A percentile compares a stretch with the other conserved stretches of the same genome.
phyloP scores from a whole-genome alignment of 345 rosid species.

The Brassica nigra region DNA sequence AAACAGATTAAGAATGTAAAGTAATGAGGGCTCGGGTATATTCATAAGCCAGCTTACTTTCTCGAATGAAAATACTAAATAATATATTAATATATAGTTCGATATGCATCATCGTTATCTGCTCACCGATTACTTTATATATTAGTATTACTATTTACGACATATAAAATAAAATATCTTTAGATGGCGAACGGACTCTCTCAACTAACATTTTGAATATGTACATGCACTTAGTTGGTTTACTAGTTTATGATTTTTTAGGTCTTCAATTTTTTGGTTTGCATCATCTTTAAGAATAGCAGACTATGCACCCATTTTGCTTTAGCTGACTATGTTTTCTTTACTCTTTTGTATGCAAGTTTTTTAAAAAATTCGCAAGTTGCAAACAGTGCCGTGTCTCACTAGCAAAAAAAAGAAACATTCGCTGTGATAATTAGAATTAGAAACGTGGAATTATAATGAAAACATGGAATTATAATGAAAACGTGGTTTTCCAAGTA shows the following conservation, averaged over 20 bases:
- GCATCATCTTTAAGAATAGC: background rate
- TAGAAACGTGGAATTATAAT: too few species aligned
- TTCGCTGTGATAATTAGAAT: too few species aligned
- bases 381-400: too few species aligned
- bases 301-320: background rate
- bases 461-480: too few species aligned
- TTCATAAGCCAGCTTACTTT: constrained; percentile 8
- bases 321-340: too few species aligned
- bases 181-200: background rate
- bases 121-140: background rate
- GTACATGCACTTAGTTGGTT: constrained; percentile 6
- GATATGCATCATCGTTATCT: constrained; percentile 33
- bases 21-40: background rate
- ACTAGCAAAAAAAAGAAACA: too few species aligned
- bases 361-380: too few species aligned
- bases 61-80: constrained; percentile 1
- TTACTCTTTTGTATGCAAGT: too few species aligned
- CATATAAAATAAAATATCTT: constrained; percentile 1
- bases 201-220: background rate
- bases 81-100: constrained; percentile 8
- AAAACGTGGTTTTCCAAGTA: too few species aligned
- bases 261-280: background rate
- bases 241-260: background rate
- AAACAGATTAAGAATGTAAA: background rate
- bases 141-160: background rate